Base-by-base conservation (phyloP, 2,329 filamentous ascomycete species). In the Monosporascus cannonballus region DNA sequence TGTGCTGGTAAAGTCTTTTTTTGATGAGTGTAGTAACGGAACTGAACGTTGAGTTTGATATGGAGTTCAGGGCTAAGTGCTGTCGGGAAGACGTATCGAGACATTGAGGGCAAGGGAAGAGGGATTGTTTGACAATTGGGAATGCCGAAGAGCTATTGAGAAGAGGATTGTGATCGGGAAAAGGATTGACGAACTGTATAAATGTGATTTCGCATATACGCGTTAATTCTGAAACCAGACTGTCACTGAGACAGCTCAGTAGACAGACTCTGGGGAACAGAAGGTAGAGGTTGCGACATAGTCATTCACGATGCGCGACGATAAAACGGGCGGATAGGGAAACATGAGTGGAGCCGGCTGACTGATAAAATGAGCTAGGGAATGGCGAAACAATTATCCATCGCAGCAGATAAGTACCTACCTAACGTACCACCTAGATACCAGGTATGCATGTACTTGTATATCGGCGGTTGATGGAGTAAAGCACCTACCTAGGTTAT, bases 121-220 rank as follows among this genome's bases (percentile, higher is more conserved):
- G 53, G 50, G 27, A 38, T 25, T 38, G 42, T 25, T 34, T 36
- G 49, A 58, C 42, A 52, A 55, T 53, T 48, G 52, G 57, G 51
- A 54, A 50, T 48, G 25, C 47, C 55, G 56, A 52, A 54, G 47
- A 51, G 49, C 25, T 49, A 57, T 59, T 59, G 58, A 59, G 48
- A 58, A 59, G 48, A 58, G 54, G 54, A 53, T 56, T 47, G 51
- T 56, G 51, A 44, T 58, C 25, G 54, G 54, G 60, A 60, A 65
- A 64, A 61, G 64, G 65, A 65, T 65, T 56, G 64, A 68, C 66
- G 65, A 68, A 68, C 66, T 67, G 59, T 63, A 59, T 55, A 53
- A 51, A 47, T 45, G 52, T 45, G 24, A 15, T 27, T n/a, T 46
- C 14, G 17, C 22, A 46, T 17, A 25, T 25, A 30, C 24, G 22